Base-by-base conservation (phyloP, 2,329 filamentous ascomycete genomes). In the Fusarium floridanum region DNA sequence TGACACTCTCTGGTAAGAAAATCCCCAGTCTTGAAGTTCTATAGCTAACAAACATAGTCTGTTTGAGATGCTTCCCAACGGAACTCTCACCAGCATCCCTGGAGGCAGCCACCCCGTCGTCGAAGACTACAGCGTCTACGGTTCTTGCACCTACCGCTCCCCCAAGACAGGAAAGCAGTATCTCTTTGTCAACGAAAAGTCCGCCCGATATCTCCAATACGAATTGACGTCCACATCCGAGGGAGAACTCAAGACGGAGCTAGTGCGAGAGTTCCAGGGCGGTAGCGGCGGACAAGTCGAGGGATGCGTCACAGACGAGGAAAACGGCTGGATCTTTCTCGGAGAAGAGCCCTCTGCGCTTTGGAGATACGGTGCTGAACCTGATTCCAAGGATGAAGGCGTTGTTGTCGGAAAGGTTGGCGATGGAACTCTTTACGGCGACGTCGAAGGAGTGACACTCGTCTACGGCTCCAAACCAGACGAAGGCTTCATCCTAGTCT, bases 151-250 rank as follows among this genome's bases (percentile, higher is more conserved):
- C 29, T 89, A 89, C 77, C 85, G 79, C 16, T 89, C 88, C 1
- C 81, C 77, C 7, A 85, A 78, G 36, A 85, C 84, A 0, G 83
- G 83, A 27, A 88, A 86, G 72, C 85, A 88, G 43, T 88, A 88
- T 66, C 84, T 89, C 24, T 89, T 89, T 61, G 87, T 89, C 69
- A 89, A 89, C 72, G 85, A 86, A 61, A 89, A 89, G 71, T 83
- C 86, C 0, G 85, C 87, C 1, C 81, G 85, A n/a, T 89, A 89
- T 70, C 84, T 89, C 0, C 88, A 89, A 74, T 89, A 86, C 68
- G 86, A 88, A 67, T 79, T 89, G 2, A 84, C 84, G 0, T 80
- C 85, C 0, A 81, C 81, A 6, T 36, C 79, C 4, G 80, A 86
- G 34, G 84, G 84, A 7, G 83, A 83, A 1, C 82, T 89, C 1